phyloP scores from a whole-genome alignment of 768 basidiomycete genomes.

The Lentinula boryana region DNA sequence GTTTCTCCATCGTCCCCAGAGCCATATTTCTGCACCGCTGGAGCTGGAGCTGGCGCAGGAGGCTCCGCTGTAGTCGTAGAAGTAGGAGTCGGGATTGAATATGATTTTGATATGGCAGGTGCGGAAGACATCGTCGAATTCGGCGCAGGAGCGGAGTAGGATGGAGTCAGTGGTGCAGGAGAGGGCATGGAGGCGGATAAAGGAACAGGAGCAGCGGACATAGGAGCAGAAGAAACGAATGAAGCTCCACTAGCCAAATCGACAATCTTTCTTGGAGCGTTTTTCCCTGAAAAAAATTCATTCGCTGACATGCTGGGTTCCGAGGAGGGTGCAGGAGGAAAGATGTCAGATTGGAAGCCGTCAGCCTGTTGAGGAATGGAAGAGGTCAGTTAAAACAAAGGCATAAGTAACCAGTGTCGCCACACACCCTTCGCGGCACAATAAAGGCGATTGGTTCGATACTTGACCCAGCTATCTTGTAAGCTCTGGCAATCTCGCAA shows the following conservation, averaged over 20 bases:
- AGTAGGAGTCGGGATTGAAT: constrained; percentile 6
- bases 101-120: neutral
- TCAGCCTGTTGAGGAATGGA: constrained; percentile 52
- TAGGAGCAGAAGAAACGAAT: constrained; percentile 16
- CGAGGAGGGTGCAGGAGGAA: constrained; percentile 80
- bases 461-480: constrained; percentile 69
- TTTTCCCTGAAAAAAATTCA: constrained; percentile 88
- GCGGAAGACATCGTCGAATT: constrained; percentile 7
- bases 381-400: neutral
- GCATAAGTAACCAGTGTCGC: neutral
- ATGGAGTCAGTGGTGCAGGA: constrained; percentile 11
- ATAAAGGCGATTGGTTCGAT: constrained; percentile 95
- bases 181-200: constrained; percentile 30
- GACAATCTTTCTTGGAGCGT: constrained; percentile 65
- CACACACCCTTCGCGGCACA: constrained; percentile 81
- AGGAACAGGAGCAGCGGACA: constrained; percentile 22
- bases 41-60: neutral
- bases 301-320: constrained; percentile 76
- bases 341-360: constrained; percentile 96
- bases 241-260: constrained; percentile 63
- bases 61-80: constrained; percentile 5
- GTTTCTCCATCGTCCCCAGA: neutral
- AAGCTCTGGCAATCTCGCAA: constrained; percentile 93
- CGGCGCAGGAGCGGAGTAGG: neutral
- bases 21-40: neutral